A percentile compares a stretch with the other conserved stretches of the same genome.
Evolutionary conservation across 2,329 filamentous ascomycete species (phyloP).

Genomic region (Lachnellula arida): DNA sequence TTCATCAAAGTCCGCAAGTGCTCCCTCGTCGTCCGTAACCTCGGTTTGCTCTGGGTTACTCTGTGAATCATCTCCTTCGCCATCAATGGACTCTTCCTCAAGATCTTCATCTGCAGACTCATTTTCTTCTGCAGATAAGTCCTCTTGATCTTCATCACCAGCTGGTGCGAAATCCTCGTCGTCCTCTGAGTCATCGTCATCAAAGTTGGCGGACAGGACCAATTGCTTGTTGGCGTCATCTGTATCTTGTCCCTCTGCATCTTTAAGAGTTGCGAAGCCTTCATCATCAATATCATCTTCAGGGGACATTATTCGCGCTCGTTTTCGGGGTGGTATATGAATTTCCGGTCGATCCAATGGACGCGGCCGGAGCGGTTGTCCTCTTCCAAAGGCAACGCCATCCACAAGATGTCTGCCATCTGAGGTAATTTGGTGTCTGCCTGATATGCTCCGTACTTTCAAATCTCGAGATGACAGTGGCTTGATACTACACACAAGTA

Average conservation of each 20-base stretch:
- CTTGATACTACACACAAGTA: constrained; percentile 56
- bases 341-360: constrained; percentile 60
- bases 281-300: constrained; percentile 37
- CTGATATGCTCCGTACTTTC: constrained; percentile 65
- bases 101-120: constrained; percentile 25
- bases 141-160: constrained; percentile 23
- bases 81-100: constrained; percentile 5
- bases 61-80: constrained; percentile 17
- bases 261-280: constrained; percentile 22
- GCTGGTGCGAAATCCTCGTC: constrained; percentile 25
- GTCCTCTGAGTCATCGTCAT: constrained; percentile 32
- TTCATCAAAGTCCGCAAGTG: constrained; percentile 7
- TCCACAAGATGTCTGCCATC: constrained; percentile 81
- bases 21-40: neutral
- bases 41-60: neutral
- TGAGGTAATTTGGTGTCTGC: constrained; percentile 73
- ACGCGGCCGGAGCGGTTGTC: constrained; percentile 52
- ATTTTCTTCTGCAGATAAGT: constrained; percentile 12
- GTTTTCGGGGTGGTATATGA: constrained; percentile 69
- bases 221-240: constrained; percentile 28
- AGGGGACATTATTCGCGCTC: constrained; percentile 47
- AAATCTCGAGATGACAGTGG: constrained; percentile 72
- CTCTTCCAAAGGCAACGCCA: constrained; percentile 74
- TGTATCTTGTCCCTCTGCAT: constrained; percentile 26
- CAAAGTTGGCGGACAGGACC: constrained; percentile 32